A percentile compares a stretch with the other conserved stretches of the same genome.
phyloP scores from a whole-genome alignment of 2,329 filamentous ascomycete genomes.

The Neonectria magnoliae region DNA sequence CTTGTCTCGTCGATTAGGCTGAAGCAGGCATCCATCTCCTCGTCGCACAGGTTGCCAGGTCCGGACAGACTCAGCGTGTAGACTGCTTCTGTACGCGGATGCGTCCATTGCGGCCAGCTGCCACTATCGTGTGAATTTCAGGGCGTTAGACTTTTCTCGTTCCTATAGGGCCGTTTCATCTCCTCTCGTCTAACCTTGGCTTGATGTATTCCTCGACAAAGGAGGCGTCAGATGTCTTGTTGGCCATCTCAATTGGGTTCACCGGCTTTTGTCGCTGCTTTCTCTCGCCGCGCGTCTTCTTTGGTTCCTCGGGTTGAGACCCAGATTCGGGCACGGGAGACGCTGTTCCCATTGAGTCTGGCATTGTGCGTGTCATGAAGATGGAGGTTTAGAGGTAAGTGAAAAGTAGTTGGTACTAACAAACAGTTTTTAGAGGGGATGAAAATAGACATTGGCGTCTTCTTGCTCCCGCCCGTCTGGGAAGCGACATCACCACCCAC shows the following conservation, averaged over 20 bases:
- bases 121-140: conserved; percentile 24
- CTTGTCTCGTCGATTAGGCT: conserved; percentile 71
- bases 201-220: conserved; percentile 61
- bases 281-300: conserved; percentile 25
- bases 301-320: conserved; percentile 6
- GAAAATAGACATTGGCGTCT: background rate
- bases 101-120: conserved; percentile 58
- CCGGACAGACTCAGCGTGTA: conserved; percentile 58
- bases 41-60: conserved; percentile 50
- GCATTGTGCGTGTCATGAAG: conserved; percentile 19
- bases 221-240: conserved; percentile 56
- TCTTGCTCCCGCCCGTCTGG: background rate
- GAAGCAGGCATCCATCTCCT: conserved; percentile 65
- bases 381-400: background rate
- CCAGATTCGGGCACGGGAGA: background rate
- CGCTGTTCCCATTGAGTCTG: conserved; percentile 2
- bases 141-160: conserved; percentile 2
- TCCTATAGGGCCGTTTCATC: background rate
- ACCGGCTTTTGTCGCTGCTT: conserved; percentile 29
- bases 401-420: background rate
- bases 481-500: too few relatives aligned
- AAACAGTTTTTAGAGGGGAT: background rate
- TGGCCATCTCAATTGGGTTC: conserved; percentile 59
- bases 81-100: conserved; percentile 54
- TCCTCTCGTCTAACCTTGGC: conserved; percentile 50